phyloP scores from a whole-genome alignment of 2,329 filamentous ascomycete species.

The Arthrobotrys entomopaga region DNA sequence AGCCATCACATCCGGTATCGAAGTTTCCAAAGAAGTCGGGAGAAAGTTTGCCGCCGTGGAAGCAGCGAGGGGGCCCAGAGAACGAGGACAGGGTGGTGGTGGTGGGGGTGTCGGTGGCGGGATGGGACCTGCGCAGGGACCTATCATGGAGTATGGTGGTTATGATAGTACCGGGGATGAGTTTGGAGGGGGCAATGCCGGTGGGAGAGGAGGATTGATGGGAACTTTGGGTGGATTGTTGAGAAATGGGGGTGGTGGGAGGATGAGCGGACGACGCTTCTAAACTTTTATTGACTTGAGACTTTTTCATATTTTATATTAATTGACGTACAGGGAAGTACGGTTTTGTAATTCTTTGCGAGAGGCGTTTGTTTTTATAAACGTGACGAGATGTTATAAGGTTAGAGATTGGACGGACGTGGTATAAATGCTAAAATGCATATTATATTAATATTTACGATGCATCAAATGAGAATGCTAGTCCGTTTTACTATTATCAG shows the following conservation, averaged over 20 bases:
- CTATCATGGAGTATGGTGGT: slow-evolving; percentile 44
- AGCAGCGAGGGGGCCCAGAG: slow-evolving; percentile 37
- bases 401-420: too few relatives aligned
- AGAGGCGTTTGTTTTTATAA: neutral
- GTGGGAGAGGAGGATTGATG: slow-evolving; percentile 72
- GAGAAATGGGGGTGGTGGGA: slow-evolving; percentile 78
- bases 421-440: too few relatives aligned
- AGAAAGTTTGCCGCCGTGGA: slow-evolving; percentile 71
- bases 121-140: slow-evolving; percentile 16
- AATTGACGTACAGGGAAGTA: too few relatives aligned
- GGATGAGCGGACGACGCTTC: slow-evolving; percentile 79
- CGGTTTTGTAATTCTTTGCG: neutral
- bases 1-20: slow-evolving; percentile 76
- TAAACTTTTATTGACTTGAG: slow-evolving; percentile 70
- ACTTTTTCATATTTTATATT: too few relatives aligned
- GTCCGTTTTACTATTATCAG: too few relatives aligned
- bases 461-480: too few relatives aligned
- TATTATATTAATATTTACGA: too few relatives aligned
- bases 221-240: slow-evolving; percentile 79
- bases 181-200: slow-evolving; percentile 75
- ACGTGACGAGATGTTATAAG: too few relatives aligned
- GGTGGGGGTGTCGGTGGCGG: slow-evolving; percentile 23
- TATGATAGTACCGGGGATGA: slow-evolving; percentile 50
- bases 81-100: slow-evolving; percentile 22
- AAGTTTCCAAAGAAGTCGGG: slow-evolving; percentile 76